phyloP scores from a whole-genome alignment of 148 eudicot species.

The Rhododendron vialii region DNA sequence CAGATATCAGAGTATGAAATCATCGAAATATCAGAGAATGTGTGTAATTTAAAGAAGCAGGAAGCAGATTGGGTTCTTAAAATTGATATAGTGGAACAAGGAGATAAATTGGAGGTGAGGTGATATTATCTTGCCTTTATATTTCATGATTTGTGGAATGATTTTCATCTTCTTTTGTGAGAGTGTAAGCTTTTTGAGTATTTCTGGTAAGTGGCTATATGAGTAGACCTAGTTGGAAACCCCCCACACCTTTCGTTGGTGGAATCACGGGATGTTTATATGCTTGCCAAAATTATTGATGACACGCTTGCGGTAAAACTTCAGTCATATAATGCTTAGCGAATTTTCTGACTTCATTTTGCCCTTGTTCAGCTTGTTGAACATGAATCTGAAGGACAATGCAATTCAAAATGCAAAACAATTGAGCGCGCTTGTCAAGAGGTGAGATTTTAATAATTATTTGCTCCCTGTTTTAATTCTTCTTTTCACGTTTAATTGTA shows the following conservation, averaged over 20 bases:
- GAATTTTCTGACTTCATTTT: background rate
- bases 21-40: slow-evolving; percentile 85
- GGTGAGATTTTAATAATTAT: slow-evolving; percentile 33
- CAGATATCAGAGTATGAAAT: slow-evolving; percentile 86
- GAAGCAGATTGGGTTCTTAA: slow-evolving; percentile 97
- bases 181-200: background rate
- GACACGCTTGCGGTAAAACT: background rate
- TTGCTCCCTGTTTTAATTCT: background rate
- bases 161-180: background rate
- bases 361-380: slow-evolving; percentile 64
- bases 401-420: slow-evolving; percentile 91
- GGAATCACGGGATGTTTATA: background rate
- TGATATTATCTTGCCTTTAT: background rate
- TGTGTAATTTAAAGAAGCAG: slow-evolving; percentile 89
- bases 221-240: background rate
- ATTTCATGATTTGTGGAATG: background rate
- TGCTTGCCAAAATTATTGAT: background rate
- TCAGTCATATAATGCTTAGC: background rate
- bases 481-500: background rate
- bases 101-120: slow-evolving; percentile 65
- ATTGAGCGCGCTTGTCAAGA: slow-evolving; percentile 96
- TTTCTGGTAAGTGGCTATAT: background rate
- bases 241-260: background rate
- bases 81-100: slow-evolving; percentile 86
- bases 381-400: slow-evolving; percentile 83